A percentile compares a stretch with the other conserved stretches of the same genome.
These are phyloP conservation scores for Picochlorum sp. DNA, from an alignment of 139 green algal genomes.

Conservation along the genomic window DNA sequence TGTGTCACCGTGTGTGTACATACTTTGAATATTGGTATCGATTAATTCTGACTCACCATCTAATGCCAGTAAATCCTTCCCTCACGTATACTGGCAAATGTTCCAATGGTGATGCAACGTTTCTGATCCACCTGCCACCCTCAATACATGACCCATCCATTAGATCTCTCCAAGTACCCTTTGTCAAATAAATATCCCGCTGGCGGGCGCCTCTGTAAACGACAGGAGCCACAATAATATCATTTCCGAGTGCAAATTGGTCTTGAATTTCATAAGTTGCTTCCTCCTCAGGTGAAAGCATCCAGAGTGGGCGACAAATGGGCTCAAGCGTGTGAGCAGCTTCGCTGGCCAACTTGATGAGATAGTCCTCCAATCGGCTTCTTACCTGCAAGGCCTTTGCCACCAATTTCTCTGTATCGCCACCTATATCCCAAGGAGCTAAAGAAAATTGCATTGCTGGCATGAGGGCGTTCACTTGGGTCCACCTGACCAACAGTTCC, in stretches of 20 bases:
- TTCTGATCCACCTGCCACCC: slow-evolving; percentile 33
- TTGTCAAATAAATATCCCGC: slow-evolving; percentile 45
- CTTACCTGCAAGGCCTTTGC: slow-evolving; percentile 12
- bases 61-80: background rate
- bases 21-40: no score
- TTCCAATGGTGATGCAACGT: slow-evolving; percentile 35
- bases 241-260: slow-evolving; percentile 45
- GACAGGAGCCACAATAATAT: slow-evolving; percentile 54
- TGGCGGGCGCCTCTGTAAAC: slow-evolving; percentile 29
- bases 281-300: slow-evolving; percentile 42
- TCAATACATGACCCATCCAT: slow-evolving; percentile 12
- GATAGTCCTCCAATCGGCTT: slow-evolving; percentile 1
- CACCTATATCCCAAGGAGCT: slow-evolving; percentile 42
- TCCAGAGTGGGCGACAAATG: slow-evolving; percentile 53
- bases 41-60: no score
- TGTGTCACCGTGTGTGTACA: no score
- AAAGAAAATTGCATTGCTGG: slow-evolving; percentile 59
- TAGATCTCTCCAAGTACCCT: slow-evolving; percentile 22
- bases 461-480: slow-evolving; percentile 54
- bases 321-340: slow-evolving; percentile 32
- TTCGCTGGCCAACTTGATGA: slow-evolving; percentile 21
- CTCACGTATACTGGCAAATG: slow-evolving; percentile 38
- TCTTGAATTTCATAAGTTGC: slow-evolving; percentile 45
- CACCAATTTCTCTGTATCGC: slow-evolving; percentile 26
- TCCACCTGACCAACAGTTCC: slow-evolving; percentile 54